Conservation (phyloP, 2,329 filamentous ascomycete species). For the Coleophoma eucalyptorum region DNA sequence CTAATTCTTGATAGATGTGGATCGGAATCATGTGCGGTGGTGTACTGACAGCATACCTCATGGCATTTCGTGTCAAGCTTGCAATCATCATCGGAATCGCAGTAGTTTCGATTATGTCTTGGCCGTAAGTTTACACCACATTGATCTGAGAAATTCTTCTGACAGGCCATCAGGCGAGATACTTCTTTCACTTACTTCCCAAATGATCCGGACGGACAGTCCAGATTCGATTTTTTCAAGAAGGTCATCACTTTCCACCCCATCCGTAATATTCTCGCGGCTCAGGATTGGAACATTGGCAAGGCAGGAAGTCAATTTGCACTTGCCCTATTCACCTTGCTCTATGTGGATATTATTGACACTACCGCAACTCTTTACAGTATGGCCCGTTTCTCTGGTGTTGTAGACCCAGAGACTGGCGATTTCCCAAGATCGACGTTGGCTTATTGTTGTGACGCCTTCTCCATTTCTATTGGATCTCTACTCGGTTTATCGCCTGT, state of each 20-base stretch:
- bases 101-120: constrained; percentile 66
- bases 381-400: constrained; percentile 68
- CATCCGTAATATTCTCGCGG: constrained; percentile 54
- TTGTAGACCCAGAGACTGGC: constrained; percentile 56
- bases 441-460: constrained; percentile 68
- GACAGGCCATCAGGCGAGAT: constrained; percentile 40
- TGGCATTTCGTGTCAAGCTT: constrained; percentile 70
- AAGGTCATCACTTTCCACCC: constrained; percentile 67
- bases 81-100: constrained; percentile 68
- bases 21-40: constrained; percentile 78
- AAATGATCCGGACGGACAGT: constrained; percentile 55
- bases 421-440: constrained; percentile 81
- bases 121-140: constrained; percentile 50
- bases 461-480: constrained; percentile 65
- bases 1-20: constrained; percentile 56
- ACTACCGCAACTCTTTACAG: constrained; percentile 72
- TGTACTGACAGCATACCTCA: constrained; percentile 71
- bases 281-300: constrained; percentile 60
- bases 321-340: constrained; percentile 67
- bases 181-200: constrained; percentile 70
- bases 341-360: constrained; percentile 75
- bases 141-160: neutral
- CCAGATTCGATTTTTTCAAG: constrained; percentile 67
- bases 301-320: constrained; percentile 51
- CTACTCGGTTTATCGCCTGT: constrained; percentile 65